Evolutionary conservation across 2,329 filamentous ascomycete genomes (phyloP).

Genomic region (Parastagonospora nodorum): DNA sequence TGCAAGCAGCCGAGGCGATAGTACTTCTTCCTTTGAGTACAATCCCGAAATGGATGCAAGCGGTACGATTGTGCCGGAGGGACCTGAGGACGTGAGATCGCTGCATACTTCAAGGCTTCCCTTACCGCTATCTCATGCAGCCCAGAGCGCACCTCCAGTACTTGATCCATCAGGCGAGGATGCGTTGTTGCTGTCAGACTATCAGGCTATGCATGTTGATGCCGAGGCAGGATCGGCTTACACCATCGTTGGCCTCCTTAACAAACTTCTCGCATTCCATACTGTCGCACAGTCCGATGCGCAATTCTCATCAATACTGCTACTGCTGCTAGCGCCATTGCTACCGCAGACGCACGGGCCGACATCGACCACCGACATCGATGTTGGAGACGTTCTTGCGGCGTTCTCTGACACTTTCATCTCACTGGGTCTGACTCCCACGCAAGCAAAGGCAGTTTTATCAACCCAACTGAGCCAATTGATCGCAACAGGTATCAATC

Average conservation of each 20-base stretch:
- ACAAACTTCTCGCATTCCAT: constrained; percentile 49
- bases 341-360: constrained; percentile 49
- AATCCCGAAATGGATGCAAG: constrained; percentile 48
- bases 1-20: constrained; percentile 37
- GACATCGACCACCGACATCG: constrained; percentile 28
- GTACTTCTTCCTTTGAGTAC: constrained; percentile 32
- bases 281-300: constrained; percentile 49
- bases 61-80: constrained; percentile 48
- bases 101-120: constrained; percentile 26
- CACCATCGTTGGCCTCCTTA: constrained; percentile 50
- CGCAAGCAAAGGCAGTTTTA: constrained; percentile 49
- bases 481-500: constrained; percentile 52
- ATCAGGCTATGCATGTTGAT: constrained; percentile 40
- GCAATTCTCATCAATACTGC: constrained; percentile 54
- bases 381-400: constrained; percentile 40
- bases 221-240: constrained; percentile 44
- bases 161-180: constrained; percentile 33
- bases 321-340: constrained; percentile 54
- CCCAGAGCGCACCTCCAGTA: constrained; percentile 32
- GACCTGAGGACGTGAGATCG: constrained; percentile 30
- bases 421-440: constrained; percentile 43
- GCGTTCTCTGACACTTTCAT: constrained; percentile 49
- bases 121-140: constrained; percentile 17
- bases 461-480: constrained; percentile 47
- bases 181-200: constrained; percentile 44